Percentiles rank a stretch among this genome's conserved stretches.
phyloP scores from a whole-genome alignment of 1,139 yeast species.

The Wickerhamomyces sp. region DNA sequence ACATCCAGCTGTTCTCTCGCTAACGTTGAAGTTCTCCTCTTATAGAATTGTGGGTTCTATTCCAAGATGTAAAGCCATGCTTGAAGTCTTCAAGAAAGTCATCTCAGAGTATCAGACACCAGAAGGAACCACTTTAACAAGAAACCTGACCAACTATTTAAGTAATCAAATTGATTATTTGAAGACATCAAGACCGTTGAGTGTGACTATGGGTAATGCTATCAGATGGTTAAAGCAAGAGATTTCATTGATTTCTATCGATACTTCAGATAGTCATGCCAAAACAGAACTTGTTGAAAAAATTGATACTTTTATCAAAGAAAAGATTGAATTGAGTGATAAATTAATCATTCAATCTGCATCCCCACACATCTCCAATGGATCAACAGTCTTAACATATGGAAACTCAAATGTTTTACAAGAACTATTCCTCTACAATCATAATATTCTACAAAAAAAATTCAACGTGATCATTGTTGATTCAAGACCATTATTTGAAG shows the following conservation, averaged over 20 bases:
- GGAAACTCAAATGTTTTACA: constrained; percentile 85
- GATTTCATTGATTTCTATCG: constrained; percentile 73
- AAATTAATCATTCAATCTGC: constrained; percentile 81
- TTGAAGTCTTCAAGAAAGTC: constrained; percentile 77
- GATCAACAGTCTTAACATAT: constrained; percentile 78
- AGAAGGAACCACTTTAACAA: constrained; percentile 72
- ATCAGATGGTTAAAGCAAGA: constrained; percentile 96
- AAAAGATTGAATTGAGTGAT: constrained; percentile 80
- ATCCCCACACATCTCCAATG: constrained; percentile 67
- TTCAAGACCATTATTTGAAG: constrained; percentile 95
- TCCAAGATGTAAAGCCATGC: constrained; percentile 79
- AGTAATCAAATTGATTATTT: constrained; percentile 94
- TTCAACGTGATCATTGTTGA: constrained; percentile 87
- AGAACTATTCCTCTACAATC: constrained; percentile 69
- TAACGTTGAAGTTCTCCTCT: constrained; percentile 78
- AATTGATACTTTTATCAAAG: constrained; percentile 79
- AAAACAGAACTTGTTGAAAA: constrained; percentile 58
- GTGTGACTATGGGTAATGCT: constrained; percentile 96
- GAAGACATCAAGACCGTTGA: constrained; percentile 86
- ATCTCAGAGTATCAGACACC: constrained; percentile 84
- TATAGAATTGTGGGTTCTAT: constrained; percentile 88
- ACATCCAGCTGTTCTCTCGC: constrained; percentile 78
- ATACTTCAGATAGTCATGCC: constrained; percentile 67
- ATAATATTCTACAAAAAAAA: constrained; percentile 53
- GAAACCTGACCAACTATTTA: constrained; percentile 84